Evolutionary conservation across 495 filamentous ascomycete genomes (phyloP).

Genomic region (Penicillium argentinense): DNA sequence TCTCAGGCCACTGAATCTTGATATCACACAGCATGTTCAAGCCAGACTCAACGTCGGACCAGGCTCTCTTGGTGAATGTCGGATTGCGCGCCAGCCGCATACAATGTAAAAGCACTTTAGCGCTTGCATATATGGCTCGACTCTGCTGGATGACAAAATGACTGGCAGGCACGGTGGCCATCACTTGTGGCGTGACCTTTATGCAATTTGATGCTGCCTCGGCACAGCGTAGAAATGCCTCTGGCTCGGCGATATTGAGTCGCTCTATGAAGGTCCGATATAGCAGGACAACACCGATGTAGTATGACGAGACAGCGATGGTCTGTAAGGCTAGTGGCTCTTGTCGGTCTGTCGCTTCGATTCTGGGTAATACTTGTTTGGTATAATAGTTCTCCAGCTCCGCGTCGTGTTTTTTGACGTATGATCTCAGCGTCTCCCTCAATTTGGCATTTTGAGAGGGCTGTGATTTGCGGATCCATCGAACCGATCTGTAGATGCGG

Average conservation of each 20-base stretch:
- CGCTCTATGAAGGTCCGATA: slow-evolving; percentile 11
- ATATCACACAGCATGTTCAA: slow-evolving; percentile 9
- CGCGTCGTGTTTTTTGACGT: slow-evolving; percentile 8
- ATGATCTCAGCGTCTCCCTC: slow-evolving; percentile 3
- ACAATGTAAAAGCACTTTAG: slow-evolving; percentile 11
- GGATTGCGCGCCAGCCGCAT: slow-evolving; percentile 12
- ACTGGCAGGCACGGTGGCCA: slow-evolving; percentile 10
- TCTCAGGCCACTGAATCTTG: slow-evolving; percentile 17
- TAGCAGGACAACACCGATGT: slow-evolving; percentile 10
- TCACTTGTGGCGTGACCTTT: slow-evolving; percentile 9
- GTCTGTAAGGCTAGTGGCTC: slow-evolving; percentile 7
- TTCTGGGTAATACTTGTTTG: slow-evolving; percentile 8
- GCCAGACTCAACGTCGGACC: slow-evolving; percentile 11
- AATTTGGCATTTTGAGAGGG: slow-evolving; percentile 2
- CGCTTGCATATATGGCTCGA: slow-evolving; percentile 9
- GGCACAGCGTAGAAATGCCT: slow-evolving; percentile 9
- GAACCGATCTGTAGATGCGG: slow-evolving; percentile 11
- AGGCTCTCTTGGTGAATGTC: slow-evolving; percentile 9
- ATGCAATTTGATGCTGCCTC: slow-evolving; percentile 15
- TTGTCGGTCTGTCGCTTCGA: neutral
- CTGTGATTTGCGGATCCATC: slow-evolving; percentile 6
- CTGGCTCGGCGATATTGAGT: slow-evolving; percentile 6
- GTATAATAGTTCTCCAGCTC: slow-evolving; percentile 11
- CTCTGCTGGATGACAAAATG: slow-evolving; percentile 15
- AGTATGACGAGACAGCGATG: slow-evolving; percentile 12